Evolutionary conservation across 2,329 filamentous ascomycete genomes (phyloP).

Genomic region (Cadophora gregata): DNA sequence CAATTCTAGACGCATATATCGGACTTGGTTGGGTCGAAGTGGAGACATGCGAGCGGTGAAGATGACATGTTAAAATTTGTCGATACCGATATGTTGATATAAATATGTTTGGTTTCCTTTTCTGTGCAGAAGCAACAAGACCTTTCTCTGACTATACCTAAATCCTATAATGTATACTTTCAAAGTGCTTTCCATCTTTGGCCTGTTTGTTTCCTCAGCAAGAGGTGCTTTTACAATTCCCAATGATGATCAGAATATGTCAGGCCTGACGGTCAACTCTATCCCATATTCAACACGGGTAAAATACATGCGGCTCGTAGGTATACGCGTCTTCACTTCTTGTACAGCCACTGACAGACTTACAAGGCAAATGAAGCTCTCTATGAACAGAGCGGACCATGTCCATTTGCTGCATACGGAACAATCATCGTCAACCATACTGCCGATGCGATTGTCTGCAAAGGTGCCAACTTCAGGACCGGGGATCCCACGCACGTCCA

Average conservation of each 20-base stretch:
- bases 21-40: neutral
- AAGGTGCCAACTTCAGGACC: conserved; percentile 28
- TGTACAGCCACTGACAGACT: neutral
- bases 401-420: conserved; percentile 59
- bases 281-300: conserved; percentile 25
- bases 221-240: conserved; percentile 19
- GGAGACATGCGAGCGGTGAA: neutral
- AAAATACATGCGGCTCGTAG: conserved; percentile 27
- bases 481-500: conserved; percentile 24
- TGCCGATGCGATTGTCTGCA: conserved; percentile 26
- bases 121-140: neutral
- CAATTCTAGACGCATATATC: neutral
- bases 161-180: conserved; percentile 7
- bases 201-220: conserved; percentile 16
- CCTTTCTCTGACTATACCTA: too few relatives aligned
- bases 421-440: conserved; percentile 63
- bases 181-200: neutral
- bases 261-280: conserved; percentile 25
- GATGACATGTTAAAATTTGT: neutral
- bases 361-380: conserved; percentile 52
- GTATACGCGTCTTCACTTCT: neutral
- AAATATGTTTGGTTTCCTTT: neutral
- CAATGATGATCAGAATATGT: conserved; percentile 30
- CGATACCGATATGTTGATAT: neutral
- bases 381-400: conserved; percentile 49